Percentiles rank a stretch among this genome's conserved stretches.
Conservation (phyloP, 345 rosid species). For the Noccaea caerulescens region DNA sequence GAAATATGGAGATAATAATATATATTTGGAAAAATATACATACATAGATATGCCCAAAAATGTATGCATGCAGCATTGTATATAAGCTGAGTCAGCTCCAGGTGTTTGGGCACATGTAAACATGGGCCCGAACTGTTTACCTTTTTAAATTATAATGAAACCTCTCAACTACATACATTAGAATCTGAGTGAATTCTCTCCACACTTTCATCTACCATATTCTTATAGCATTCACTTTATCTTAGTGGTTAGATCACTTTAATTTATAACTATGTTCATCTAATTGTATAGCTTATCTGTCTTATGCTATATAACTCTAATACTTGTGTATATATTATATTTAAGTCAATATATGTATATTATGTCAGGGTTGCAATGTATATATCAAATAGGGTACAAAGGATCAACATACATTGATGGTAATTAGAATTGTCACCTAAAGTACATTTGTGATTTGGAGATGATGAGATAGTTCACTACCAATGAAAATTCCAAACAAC, state of each 20-base stretch:
- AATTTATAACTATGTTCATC: background rate
- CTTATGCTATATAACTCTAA: slow-evolving; percentile 10
- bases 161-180: slow-evolving; percentile 5
- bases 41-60: slow-evolving; percentile 13
- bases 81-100: slow-evolving; percentile 42
- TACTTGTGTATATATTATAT: background rate
- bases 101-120: slow-evolving; percentile 39
- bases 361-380: background rate
- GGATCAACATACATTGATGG: background rate
- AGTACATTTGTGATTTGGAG: background rate
- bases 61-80: slow-evolving; percentile 22
- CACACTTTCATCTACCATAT: slow-evolving; percentile 17
- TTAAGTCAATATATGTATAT: no score
- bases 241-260: slow-evolving; percentile 18
- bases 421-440: background rate
- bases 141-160: background rate
- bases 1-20: slow-evolving; percentile 10
- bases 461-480: background rate
- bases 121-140: slow-evolving; percentile 27
- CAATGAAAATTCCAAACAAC: background rate
- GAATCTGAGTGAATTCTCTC: background rate
- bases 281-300: background rate
- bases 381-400: slow-evolving; percentile 1
- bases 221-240: slow-evolving; percentile 5
- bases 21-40: slow-evolving; percentile 25